Evolutionary conservation across 2,329 filamentous ascomycete species (phyloP).

Genomic region (Epicoccum sorghinum): DNA sequence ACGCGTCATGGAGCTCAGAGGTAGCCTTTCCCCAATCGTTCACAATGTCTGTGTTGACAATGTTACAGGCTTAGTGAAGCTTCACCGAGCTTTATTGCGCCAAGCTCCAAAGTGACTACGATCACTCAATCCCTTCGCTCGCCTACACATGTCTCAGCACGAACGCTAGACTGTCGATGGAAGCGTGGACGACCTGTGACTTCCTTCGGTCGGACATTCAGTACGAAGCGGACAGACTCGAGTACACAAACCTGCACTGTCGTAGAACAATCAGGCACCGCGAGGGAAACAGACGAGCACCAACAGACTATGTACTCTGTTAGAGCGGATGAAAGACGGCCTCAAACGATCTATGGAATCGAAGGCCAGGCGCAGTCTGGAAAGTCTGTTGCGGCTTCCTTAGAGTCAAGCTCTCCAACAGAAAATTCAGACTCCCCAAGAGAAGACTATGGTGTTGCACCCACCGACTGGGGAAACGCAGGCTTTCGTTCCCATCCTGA

Average conservation of each 20-base stretch:
- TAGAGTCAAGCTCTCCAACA: no score
- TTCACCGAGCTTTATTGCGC: background rate
- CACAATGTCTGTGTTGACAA: background rate
- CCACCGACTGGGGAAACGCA: background rate
- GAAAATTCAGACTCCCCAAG: background rate
- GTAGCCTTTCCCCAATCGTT: background rate
- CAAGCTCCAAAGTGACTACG: background rate
- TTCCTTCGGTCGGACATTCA: conserved; percentile 13
- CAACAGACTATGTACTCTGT: no score
- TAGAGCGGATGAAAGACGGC: no score
- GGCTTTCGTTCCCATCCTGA: background rate
- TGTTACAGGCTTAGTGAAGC: background rate
- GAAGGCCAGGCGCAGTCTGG: background rate
- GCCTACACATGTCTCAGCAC: conserved; percentile 6
- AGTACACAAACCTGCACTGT: background rate
- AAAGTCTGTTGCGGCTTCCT: background rate
- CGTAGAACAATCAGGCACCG: no score
- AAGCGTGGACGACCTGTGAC: conserved; percentile 27
- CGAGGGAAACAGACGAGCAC: background rate
- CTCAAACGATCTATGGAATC: background rate
- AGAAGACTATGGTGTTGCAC: background rate
- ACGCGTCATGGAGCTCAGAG: background rate
- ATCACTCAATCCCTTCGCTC: conserved; percentile 10
- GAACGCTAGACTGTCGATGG: conserved; percentile 21
- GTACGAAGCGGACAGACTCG: background rate